Evolutionary conservation across 2,329 filamentous ascomycete genomes (phyloP), one percentile per base, ranked within the genome.

Genomic region (Penicillium sp.): DNA sequence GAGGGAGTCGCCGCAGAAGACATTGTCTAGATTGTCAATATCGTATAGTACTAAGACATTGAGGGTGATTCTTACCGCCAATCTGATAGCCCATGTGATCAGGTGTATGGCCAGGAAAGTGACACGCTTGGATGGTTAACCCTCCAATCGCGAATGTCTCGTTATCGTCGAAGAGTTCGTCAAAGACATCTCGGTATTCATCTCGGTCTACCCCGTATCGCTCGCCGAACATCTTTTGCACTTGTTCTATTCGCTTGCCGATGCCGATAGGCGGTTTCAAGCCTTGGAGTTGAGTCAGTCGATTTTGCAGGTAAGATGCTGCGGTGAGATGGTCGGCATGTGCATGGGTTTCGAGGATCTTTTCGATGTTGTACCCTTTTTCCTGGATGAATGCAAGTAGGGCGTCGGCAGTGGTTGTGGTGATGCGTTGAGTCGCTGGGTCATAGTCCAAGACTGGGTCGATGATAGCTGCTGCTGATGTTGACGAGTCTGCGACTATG

Each of bases 21-120:
- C 61, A 34, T 64, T 61, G n/a, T 55, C 59, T 76, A 64, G 9
- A 32, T 6, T 1, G 33, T n/a, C n/a, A n/a, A n/a, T n/a, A n/a
- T n/a, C n/a, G n/a, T n/a, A n/a, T 18, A 14, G 48, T 25, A 42
- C 32, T 36, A 16, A 1, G 2, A 25, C 8, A 15, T 18, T 16
- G n/a, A 9, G 9, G 12, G 2, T 4, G 5, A 22, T 13, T 12
- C 45, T 35, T 48, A 57, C 59, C 55, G 52, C 75, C 76, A 39
- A 82, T 72, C 25, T 62, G 61, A 45, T 82, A 82, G 0, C 79
- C 78, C 7, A 82, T 47, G 41, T 81, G 77, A 47, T 82, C 79
- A 0, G 77, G 76, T 0, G 77, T 81, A 47, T 82, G 77, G 0
- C 78, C 78, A 0, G 79, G 77, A 0, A 82, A 68, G 48, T 81